Conservation (phyloP, 352 stramenopile genomes). For the Globisporangium canariense region DNA sequence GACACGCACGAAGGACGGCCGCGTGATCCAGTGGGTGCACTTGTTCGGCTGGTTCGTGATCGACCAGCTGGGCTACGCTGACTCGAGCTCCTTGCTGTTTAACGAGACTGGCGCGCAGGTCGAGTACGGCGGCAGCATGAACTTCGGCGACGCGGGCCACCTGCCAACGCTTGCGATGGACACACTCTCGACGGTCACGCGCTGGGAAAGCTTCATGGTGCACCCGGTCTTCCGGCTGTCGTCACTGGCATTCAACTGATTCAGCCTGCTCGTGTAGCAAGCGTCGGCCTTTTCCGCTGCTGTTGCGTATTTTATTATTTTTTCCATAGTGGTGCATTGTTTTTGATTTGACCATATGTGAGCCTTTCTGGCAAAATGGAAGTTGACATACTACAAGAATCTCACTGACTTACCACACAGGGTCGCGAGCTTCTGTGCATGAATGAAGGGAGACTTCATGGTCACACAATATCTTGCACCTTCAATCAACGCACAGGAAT, state of each 20-base stretch:
- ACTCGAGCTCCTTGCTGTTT: conserved; percentile 22
- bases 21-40: conserved; percentile 63
- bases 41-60: conserved; percentile 70
- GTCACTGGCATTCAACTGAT: conserved; percentile 20
- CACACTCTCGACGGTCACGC: conserved; percentile 58
- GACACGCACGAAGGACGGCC: conserved; percentile 31
- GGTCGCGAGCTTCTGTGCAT: too few relatives aligned
- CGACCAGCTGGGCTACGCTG: conserved; percentile 36
- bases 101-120: conserved; percentile 45
- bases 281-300: background rate
- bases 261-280: background rate
- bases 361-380: background rate
- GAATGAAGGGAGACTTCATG: too few relatives aligned
- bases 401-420: too few relatives aligned
- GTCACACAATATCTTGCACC: too few relatives aligned
- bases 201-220: conserved; percentile 67
- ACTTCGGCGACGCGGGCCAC: conserved; percentile 52
- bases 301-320: conserved; percentile 10
- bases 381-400: too few relatives aligned
- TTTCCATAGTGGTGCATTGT: background rate
- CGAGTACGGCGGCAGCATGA: conserved; percentile 66
- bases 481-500: too few relatives aligned
- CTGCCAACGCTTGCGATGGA: conserved; percentile 55
- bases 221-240: conserved; percentile 51
- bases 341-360: background rate